Evolutionary conservation across 805 yeast genomes (phyloP).

Genomic region (Babjeviella inositovora): DNA sequence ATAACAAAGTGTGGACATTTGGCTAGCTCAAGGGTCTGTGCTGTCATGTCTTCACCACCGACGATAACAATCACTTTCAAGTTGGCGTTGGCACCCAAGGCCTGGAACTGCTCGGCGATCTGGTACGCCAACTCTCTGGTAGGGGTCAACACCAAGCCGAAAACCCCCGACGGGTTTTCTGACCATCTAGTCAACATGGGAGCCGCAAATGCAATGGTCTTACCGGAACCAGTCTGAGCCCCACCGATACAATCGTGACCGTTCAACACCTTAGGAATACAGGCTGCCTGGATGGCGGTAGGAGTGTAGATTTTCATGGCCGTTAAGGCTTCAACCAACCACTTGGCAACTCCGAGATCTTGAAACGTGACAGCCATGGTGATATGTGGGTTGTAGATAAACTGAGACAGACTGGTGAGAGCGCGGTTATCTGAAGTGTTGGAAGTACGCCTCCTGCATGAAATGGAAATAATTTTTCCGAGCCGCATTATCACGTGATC

Average conservation of each 20-base stretch:
- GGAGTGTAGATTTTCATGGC: slow-evolving; percentile 79
- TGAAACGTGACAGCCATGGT: no score
- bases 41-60: slow-evolving; percentile 91
- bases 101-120: slow-evolving; percentile 92
- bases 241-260: slow-evolving; percentile 96
- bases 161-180: slow-evolving; percentile 86
- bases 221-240: slow-evolving; percentile 96
- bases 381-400: no score
- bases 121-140: slow-evolving; percentile 90
- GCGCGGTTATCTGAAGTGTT: no score
- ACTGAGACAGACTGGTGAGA: no score
- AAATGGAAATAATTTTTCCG: no score
- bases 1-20: slow-evolving; percentile 84
- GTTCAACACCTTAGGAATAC: slow-evolving; percentile 72
- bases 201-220: slow-evolving; percentile 94
- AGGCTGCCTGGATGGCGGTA: slow-evolving; percentile 72
- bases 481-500: no score
- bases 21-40: slow-evolving; percentile 72
- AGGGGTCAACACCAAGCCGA: slow-evolving; percentile 81
- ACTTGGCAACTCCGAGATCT: slow-evolving; percentile 62
- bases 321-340: slow-evolving; percentile 70
- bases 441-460: no score
- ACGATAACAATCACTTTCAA: slow-evolving; percentile 71
- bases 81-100: slow-evolving; percentile 82
- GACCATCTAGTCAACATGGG: slow-evolving; percentile 95